These are phyloP conservation scores for Thuidium tamariscinum DNA, from an alignment of 225 moss, liverwort and hornwort genomes.

Conservation along the genomic window DNA sequence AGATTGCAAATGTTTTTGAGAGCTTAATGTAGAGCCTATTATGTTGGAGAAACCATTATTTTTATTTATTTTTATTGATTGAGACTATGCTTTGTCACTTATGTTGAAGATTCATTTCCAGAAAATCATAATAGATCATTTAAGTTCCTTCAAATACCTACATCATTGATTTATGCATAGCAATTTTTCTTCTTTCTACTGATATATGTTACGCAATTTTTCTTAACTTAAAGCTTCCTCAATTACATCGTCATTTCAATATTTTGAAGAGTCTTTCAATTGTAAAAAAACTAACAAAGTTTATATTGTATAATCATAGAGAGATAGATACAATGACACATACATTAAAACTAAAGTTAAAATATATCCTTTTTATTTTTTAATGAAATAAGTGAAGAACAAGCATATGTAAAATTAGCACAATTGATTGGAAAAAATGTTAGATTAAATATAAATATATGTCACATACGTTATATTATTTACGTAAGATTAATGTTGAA, in stretches of 20 bases:
- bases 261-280: neutral
- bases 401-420: neutral
- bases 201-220: neutral
- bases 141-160: neutral
- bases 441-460: neutral
- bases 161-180: neutral
- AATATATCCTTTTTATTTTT: accelerated
- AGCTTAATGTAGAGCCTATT: neutral
- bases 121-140: neutral
- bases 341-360: neutral
- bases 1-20: neutral
- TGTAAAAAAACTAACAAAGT: neutral
- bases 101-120: neutral
- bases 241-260: neutral
- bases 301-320: neutral
- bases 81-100: neutral
- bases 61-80: neutral
- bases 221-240: neutral
- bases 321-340: no score
- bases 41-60: neutral
- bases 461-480: neutral
- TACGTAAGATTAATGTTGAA: neutral
- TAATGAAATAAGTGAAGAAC: neutral
- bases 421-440: no score
- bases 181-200: neutral